Conservation (phyloP, 768 basidiomycete genomes). For the Pisolithus marmoratus region DNA sequence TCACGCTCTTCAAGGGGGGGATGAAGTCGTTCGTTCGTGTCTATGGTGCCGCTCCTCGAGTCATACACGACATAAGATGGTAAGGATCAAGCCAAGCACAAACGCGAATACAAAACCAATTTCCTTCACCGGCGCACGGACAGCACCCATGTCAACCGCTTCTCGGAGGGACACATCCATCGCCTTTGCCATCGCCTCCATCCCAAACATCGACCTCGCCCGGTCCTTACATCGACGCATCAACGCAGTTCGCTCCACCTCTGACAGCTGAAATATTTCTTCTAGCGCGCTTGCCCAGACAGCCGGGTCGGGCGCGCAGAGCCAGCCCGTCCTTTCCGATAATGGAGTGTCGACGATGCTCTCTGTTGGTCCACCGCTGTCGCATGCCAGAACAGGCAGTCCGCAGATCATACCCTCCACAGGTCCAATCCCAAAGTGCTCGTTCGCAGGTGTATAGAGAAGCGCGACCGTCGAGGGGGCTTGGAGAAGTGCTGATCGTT, state of each 20-base stretch:
- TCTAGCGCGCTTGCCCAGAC: conserved; percentile 68
- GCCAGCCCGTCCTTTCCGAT: conserved; percentile 67
- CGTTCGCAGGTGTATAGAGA: conserved; percentile 90
- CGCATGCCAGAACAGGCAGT: conserved; percentile 81
- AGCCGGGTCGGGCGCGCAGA: conserved; percentile 53
- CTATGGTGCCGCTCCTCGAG: no score
- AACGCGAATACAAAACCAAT: conserved; percentile 14
- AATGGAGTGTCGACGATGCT: conserved; percentile 50
- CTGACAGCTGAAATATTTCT: conserved; percentile 42
- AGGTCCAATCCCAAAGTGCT: conserved; percentile 97
- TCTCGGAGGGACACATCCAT: conserved; percentile 51
- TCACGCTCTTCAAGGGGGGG: no score
- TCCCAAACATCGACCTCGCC: conserved; percentile 63
- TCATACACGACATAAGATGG: conserved; percentile 13
- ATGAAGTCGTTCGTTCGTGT: no score
- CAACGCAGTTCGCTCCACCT: conserved; percentile 30
- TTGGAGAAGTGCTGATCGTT: conserved; percentile 77
- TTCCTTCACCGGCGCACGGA: conserved; percentile 17
- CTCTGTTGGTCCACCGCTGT: conserved; percentile 88
- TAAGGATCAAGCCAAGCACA: conserved; percentile 20
- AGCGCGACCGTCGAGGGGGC: conserved; percentile 63
- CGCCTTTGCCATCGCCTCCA: conserved; percentile 64
- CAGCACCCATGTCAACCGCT: conserved; percentile 51
- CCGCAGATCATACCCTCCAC: conserved; percentile 93
- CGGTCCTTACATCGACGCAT: conserved; percentile 51